A percentile compares a stretch with the other conserved stretches of the same genome.
phyloP scores from a whole-genome alignment of 2,329 filamentous ascomycete species.

The Beauveria bassiana region DNA sequence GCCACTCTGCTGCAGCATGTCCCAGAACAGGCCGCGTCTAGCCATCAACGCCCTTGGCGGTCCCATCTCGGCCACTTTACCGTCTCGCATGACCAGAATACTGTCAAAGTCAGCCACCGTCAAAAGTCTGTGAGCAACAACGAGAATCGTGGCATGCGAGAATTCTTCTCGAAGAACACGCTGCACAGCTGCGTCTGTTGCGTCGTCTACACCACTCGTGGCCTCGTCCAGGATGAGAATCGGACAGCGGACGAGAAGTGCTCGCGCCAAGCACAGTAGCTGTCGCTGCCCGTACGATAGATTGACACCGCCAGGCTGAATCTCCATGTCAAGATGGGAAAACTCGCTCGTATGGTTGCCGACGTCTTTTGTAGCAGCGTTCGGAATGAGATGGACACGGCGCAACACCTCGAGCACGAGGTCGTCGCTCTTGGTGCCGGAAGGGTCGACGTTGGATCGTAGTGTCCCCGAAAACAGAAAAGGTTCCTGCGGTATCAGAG shows the following conservation, averaged over 20 bases:
- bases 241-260: slow-evolving; percentile 1
- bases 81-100: slow-evolving; percentile 8
- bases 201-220: slow-evolving; percentile 9
- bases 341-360: neutral
- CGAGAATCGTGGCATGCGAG: slow-evolving; percentile 1
- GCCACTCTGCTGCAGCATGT: slow-evolving; percentile 12
- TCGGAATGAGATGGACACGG: neutral
- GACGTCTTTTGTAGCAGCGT: neutral
- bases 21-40: neutral
- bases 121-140: slow-evolving; percentile 9
- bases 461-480: slow-evolving; percentile 8
- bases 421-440: neutral
- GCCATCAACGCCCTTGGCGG: neutral
- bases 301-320: neutral
- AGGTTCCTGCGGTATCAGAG: slow-evolving; percentile 12
- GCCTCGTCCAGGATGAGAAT: slow-evolving; percentile 12
- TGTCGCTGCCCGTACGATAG: slow-evolving; percentile 12
- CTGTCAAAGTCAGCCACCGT: slow-evolving; percentile 10
- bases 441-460: slow-evolving; percentile 6
- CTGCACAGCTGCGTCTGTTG: slow-evolving; percentile 9
- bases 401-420: neutral
- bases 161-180: slow-evolving; percentile 5
- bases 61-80: slow-evolving; percentile 5
- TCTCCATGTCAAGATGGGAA: neutral
- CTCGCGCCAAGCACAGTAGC: slow-evolving; percentile 9